Base-by-base conservation (phyloP, 2,329 filamentous ascomycete genomes). In the Thelonectria rubi region DNA sequence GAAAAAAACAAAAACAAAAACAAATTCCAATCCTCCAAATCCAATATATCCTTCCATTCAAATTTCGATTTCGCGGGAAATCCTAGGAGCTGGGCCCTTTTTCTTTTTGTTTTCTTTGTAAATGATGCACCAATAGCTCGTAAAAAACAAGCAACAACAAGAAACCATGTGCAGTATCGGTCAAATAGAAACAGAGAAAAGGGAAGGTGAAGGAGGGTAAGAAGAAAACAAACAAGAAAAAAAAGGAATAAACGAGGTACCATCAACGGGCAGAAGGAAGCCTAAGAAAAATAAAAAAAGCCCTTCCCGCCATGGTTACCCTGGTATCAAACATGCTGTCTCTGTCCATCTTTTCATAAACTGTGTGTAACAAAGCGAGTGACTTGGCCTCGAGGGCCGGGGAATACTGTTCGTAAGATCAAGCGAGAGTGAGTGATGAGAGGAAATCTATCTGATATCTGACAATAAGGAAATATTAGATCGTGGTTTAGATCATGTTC, bases 401-500 rank as follows among this genome's bases (percentile, higher is more conserved):
- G 55, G 47, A 58, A 56, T 72, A 62, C 63, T 63, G 45, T 68
- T 71, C 69, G 62, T 60, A 62, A 60, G 52, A 67, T 55, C 50
- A 70, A 57, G 60, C 61, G 67, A 66, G 60, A 59, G 55, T 42
- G 32, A 14, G 60, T 55, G 50, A 18, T 45, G 55, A 51, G 60
- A 54, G 43, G 66, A 65, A 53, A 60, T 60, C 59, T 39, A 58
- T 65, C 42, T 45, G 42, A 24, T 45, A 45, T 45, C 17, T 45
- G 55, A 60, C 57, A 60, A 55, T 64, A 65, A 56, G 51, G 45
- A 63, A 42, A 39, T 49, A 37, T 37, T 37, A 37, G 65, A 61
- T 65, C 46, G 59, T 60, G 45, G 26, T 64, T 72, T 72, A 72
- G 60, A 72, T 72, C 69, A 72, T 72, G 63, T 72, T 72, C 55